Conservation (phyloP, 1,284 basidiomycete genomes). For the Marasmius tenuissimus region DNA sequence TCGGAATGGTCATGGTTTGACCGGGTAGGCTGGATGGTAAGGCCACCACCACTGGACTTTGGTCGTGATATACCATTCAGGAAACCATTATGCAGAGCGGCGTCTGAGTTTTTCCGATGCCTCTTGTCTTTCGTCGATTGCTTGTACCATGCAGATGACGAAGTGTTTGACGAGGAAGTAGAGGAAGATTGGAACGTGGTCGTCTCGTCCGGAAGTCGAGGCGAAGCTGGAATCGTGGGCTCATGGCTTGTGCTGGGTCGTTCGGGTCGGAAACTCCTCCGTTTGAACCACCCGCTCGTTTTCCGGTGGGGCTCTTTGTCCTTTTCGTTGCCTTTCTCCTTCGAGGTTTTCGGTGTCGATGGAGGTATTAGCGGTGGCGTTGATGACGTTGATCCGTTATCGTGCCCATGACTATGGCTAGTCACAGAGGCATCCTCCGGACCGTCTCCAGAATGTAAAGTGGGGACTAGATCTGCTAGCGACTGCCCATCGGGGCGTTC, state of each 20-base stretch:
- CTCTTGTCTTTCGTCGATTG: conserved; percentile 23
- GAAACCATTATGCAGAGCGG: not conserved
- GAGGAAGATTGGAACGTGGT: not conserved
- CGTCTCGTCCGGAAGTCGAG: conserved; percentile 6
- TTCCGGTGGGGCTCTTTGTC: conserved; percentile 40
- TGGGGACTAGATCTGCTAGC: not conserved
- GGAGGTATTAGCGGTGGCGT: not conserved
- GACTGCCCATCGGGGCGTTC: not conserved
- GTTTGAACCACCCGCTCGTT: conserved; percentile 56
- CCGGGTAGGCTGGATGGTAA: conserved; percentile 13
- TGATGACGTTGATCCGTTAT: not conserved
- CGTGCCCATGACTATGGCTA: not conserved
- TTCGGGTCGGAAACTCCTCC: conserved; percentile 43
- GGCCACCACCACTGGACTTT: conserved; percentile 15
- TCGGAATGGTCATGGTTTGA: conserved; percentile 23
- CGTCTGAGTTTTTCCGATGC: conserved; percentile 12
- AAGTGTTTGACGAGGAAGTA: conserved; percentile 11
- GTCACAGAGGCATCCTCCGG: not conserved
- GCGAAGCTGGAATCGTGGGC: conserved; percentile 11
- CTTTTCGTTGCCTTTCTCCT: conserved; percentile 33
- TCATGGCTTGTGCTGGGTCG: conserved; percentile 12
- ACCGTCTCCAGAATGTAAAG: not conserved
- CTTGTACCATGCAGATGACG: conserved; percentile 20
- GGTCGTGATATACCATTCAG: conserved; percentile 12
- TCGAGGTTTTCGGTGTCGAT: not conserved